A percentile compares a stretch with the other conserved stretches of the same genome.
phyloP scores from a whole-genome alignment of 176 grass and related monocot genomes.

The Elaeis guineensis region DNA sequence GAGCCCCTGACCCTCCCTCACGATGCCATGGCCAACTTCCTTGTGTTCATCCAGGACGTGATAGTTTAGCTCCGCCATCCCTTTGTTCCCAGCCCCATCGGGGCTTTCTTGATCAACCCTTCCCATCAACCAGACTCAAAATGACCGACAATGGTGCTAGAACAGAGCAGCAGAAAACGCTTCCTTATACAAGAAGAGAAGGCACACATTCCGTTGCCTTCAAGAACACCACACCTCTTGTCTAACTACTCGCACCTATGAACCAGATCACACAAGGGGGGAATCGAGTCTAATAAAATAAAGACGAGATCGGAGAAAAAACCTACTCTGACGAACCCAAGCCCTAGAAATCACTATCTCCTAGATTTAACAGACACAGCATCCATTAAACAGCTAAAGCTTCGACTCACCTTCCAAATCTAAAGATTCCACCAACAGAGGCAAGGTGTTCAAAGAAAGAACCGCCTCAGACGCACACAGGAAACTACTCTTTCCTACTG shows the following conservation, averaged over 20 bases:
- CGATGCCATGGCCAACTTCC: constrained; percentile 12
- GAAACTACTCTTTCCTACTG: too few species aligned
- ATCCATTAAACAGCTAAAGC: too few species aligned
- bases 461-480: too few species aligned
- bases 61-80: constrained; percentile 5
- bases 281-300: too few species aligned
- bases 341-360: too few species aligned
- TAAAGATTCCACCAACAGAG: too few species aligned
- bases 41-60: constrained; percentile 1
- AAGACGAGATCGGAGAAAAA: too few species aligned
- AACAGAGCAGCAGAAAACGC: constrained; percentile 8
- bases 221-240: constrained; percentile 24
- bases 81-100: constrained; percentile 20
- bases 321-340: too few species aligned
- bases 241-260: constrained; percentile 27
- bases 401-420: too few species aligned
- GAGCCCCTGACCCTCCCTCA: constrained; percentile 30
- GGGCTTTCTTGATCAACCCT: constrained; percentile 26
- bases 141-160: constrained; percentile 3
- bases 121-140: constrained; percentile 56
- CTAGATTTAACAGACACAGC: too few species aligned
- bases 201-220: constrained; percentile 29
- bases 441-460: too few species aligned
- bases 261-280: constrained; percentile 13
- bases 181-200: constrained; percentile 12